These are phyloP conservation scores for Aspergillus sclerotiicarbonarius DNA, from an alignment of 495 filamentous ascomycete genomes.

Conservation along the genomic window DNA sequence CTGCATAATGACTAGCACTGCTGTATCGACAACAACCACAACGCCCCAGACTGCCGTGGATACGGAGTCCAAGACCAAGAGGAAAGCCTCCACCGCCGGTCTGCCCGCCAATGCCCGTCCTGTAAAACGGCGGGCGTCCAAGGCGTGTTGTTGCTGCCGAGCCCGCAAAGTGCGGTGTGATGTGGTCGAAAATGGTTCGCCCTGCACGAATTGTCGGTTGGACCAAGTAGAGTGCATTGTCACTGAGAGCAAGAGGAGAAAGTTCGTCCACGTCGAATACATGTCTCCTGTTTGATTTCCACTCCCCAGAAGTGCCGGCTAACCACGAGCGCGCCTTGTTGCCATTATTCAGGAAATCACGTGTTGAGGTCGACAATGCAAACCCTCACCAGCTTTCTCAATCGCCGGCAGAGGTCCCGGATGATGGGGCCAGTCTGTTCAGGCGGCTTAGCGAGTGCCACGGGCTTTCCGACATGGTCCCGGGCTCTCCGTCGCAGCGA, in stretches of 20 bases:
- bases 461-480: slow-evolving; percentile 31
- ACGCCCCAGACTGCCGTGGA: slow-evolving; percentile 21
- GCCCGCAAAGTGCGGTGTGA: slow-evolving; percentile 92
- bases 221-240: slow-evolving; percentile 88
- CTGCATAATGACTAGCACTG: slow-evolving; percentile 29
- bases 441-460: slow-evolving; percentile 28
- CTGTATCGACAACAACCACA: slow-evolving; percentile 23
- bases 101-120: slow-evolving; percentile 47
- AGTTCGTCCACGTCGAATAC: slow-evolving; percentile 39
- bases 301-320: slow-evolving; percentile 10
- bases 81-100: slow-evolving; percentile 43
- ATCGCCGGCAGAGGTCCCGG: slow-evolving; percentile 37
- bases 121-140: slow-evolving; percentile 79
- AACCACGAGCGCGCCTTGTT: slow-evolving; percentile 18
- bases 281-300: slow-evolving; percentile 7
- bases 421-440: slow-evolving; percentile 32
- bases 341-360: slow-evolving; percentile 40
- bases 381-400: slow-evolving; percentile 29
- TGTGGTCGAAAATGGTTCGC: slow-evolving; percentile 81
- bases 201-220: slow-evolving; percentile 85
- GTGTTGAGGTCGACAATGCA: slow-evolving; percentile 35
- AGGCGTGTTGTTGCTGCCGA: slow-evolving; percentile 84
- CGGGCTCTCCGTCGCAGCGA: slow-evolving; percentile 41
- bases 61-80: slow-evolving; percentile 38
- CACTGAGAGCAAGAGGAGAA: slow-evolving; percentile 86